A percentile compares a stretch with the other conserved stretches of the same genome.
These are phyloP conservation scores for Xylaria grammica DNA, from an alignment of 495 filamentous ascomycete genomes.

Conservation along the genomic window DNA sequence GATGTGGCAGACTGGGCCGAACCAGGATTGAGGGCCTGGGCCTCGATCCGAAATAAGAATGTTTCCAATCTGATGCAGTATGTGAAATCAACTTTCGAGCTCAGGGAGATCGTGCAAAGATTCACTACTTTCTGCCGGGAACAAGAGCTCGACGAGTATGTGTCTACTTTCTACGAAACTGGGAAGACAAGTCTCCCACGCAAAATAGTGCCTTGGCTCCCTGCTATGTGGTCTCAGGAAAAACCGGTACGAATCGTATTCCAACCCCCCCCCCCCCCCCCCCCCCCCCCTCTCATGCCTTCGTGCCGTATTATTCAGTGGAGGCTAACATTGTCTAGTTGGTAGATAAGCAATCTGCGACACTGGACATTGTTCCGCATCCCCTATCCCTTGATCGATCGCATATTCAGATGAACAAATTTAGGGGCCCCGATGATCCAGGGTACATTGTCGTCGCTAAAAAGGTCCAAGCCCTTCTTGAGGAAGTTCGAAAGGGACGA, in stretches of 20 bases:
- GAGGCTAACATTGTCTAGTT: not conserved
- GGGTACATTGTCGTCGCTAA: slow-evolving; percentile 2
- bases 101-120: not conserved
- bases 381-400: slow-evolving; percentile 34
- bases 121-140: not conserved
- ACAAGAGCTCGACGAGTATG: not conserved
- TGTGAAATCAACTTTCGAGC: not conserved
- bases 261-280: not conserved
- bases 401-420: slow-evolving; percentile 36
- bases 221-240: not conserved
- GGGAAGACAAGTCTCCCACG: slow-evolving; percentile 16
- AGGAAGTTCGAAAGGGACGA: not conserved
- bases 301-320: too few relatives aligned
- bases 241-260: not conserved
- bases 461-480: not conserved
- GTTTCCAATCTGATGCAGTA: slow-evolving; percentile 9
- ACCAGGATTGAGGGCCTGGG: slow-evolving; percentile 25
- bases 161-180: slow-evolving; percentile 24
- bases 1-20: slow-evolving; percentile 27
- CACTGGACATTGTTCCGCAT: slow-evolving; percentile 24
- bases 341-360: slow-evolving; percentile 5
- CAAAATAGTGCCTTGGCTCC: not conserved
- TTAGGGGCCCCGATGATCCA: slow-evolving; percentile 23
- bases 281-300: not conserved
- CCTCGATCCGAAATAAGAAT: slow-evolving; percentile 15